Evolutionary conservation across 192 early-diverging fungal genomes (phyloP).

Genomic region (Backusella parvicylindrica): DNA sequence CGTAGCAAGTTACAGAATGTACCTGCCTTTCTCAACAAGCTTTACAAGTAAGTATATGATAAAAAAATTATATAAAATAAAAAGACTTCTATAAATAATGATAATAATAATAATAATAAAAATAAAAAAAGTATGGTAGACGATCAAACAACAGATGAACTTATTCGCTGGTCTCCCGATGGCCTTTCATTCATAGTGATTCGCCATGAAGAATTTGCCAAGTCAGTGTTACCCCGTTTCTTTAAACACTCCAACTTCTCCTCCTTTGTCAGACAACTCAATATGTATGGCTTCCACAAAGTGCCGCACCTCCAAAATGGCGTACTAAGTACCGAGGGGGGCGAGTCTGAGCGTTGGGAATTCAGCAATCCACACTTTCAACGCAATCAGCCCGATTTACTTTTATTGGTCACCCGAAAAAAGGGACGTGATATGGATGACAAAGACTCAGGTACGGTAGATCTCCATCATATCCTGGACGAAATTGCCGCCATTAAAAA

Average conservation of each 20-base stretch:
- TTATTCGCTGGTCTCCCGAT: conserved; percentile 88
- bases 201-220: conserved; percentile 31
- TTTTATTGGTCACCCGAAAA: conserved; percentile 85
- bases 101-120: background rate
- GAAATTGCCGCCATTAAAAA: conserved; percentile 90
- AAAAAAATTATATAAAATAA: background rate
- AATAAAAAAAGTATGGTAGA: conserved; percentile 83
- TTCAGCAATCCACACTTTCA: conserved; percentile 90
- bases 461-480: conserved; percentile 55
- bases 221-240: conserved; percentile 69
- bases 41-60: conserved; percentile 67
- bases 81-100: background rate
- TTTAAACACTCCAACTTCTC: conserved; percentile 94
- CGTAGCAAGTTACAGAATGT: conserved; percentile 45
- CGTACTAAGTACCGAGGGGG: conserved; percentile 65
- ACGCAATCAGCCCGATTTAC: conserved; percentile 83
- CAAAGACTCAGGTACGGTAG: conserved; percentile 53
- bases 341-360: conserved; percentile 80
- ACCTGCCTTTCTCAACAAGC: conserved; percentile 91
- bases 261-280: conserved; percentile 87
- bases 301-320: conserved; percentile 90
- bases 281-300: conserved; percentile 98
- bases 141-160: conserved; percentile 75
- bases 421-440: conserved; percentile 49
- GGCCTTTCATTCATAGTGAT: conserved; percentile 84